Evolutionary conservation across 441 rosid species (phyloP), one percentile per base, ranked within the genome.

Genomic region (Dalechampia spathulata): DNA sequence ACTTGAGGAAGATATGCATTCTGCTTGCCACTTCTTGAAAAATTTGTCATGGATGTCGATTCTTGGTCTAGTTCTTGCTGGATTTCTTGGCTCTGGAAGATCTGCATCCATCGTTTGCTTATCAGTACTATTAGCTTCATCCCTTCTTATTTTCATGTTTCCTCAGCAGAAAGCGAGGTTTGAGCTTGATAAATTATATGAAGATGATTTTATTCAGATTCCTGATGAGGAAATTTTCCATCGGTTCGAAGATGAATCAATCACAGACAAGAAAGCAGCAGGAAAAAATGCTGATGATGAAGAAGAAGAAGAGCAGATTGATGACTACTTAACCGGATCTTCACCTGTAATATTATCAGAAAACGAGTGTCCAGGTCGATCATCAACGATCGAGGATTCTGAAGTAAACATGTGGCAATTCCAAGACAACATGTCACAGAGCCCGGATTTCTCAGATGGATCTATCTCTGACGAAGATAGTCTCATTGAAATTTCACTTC

Each of bases 381-480:
- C 64, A 5, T 70, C 74, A 20, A 70, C 75, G 16, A 70, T 74
- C 41, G 83, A 70, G 66, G 93, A 81, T 34, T 73, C 77, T 2
- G 81, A 78, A 28, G 74, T 55, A 37, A 87, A 83, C 0, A 78
- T 79, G 0, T 80, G 83, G 90, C 57, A 58, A 14, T 77, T 65
- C 23, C 58, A 45, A 28, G 81, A 74, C 25, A 62, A 57, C 25
- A 21, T 55, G 44, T 71, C 70, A 34, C 67, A 19, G 19, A 74
- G 75, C 55, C 65, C 61, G 1, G 89, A 80, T 58, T 64, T 53
- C 59, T 74, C 87, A 0, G 82, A 83, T 6, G 87, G 79, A 26
- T 79, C 80, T 7, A 85, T 91, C 21, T 81, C 91, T 6, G 93
- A 91, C 25, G 96, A 88, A 61, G 98, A 86, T 52, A 78, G 86